These are phyloP conservation scores for Aspergillus arachidicola DNA, from an alignment of 2,329 filamentous ascomycete species.

Conservation along the genomic window DNA sequence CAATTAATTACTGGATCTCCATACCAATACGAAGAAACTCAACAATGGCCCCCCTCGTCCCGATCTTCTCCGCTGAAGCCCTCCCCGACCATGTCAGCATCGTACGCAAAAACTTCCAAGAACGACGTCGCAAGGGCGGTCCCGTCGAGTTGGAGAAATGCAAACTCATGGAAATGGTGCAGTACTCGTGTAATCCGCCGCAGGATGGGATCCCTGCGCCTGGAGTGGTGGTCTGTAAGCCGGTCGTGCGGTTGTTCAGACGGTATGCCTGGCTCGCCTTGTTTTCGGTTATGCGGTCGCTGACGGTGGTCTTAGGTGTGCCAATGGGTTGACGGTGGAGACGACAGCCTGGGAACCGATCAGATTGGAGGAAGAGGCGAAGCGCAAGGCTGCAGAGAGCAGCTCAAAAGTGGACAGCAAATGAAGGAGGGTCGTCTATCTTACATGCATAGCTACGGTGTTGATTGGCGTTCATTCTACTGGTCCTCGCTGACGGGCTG, in stretches of 20 bases:
- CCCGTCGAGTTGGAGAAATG: slow-evolving; percentile 58
- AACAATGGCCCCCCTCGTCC: slow-evolving; percentile 60
- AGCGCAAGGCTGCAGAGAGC: slow-evolving; percentile 23
- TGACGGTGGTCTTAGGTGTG: slow-evolving; percentile 41
- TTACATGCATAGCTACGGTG: slow-evolving; percentile 18
- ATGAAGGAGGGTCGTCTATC: slow-evolving; percentile 8
- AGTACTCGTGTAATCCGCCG: slow-evolving; percentile 63
- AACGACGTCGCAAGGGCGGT: slow-evolving; percentile 55
- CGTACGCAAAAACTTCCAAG: slow-evolving; percentile 45
- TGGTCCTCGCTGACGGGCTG: neutral
- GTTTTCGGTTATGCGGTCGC: slow-evolving; percentile 3
- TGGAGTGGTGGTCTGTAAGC: slow-evolving; percentile 55
- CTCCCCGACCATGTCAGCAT: slow-evolving; percentile 57
- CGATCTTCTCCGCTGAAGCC: slow-evolving; percentile 54
- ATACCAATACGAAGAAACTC: neutral
- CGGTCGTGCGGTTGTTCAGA: slow-evolving; percentile 61
- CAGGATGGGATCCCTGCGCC: slow-evolving; percentile 44
- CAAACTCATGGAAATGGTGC: slow-evolving; percentile 60
- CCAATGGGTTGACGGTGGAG: slow-evolving; percentile 60
- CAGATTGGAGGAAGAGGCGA: slow-evolving; percentile 34
- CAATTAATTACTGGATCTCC: neutral
- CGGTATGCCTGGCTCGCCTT: slow-evolving; percentile 47
- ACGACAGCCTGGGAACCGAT: slow-evolving; percentile 62
- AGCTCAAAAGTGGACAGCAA: slow-evolving; percentile 21
- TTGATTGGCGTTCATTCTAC: slow-evolving; percentile 17